phyloP scores from a whole-genome alignment of 1,284 basidiomycete species.

The Microstroma glucosiphilum region DNA sequence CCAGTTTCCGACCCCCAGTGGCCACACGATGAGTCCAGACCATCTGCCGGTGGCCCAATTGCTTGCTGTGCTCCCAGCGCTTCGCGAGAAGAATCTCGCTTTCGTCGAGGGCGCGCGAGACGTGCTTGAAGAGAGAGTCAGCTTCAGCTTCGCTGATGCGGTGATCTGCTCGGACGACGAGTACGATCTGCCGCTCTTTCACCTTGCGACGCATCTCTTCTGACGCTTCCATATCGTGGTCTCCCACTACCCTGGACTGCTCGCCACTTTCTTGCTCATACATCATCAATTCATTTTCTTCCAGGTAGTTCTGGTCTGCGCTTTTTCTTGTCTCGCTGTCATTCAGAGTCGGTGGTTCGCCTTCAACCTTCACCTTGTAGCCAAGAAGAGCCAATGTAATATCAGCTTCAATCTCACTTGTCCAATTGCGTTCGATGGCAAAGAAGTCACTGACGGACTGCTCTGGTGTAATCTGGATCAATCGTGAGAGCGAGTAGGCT shows the following conservation, averaged over 20 bases:
- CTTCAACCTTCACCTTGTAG: slow-evolving; percentile 20
- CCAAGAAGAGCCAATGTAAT: slow-evolving; percentile 32
- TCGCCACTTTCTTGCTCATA: slow-evolving; percentile 7
- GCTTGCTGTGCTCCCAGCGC: slow-evolving; percentile 11
- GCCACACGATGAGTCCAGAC: slow-evolving; percentile 25
- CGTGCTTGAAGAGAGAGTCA: slow-evolving; percentile 25
- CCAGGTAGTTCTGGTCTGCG: background rate
- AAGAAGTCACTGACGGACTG: slow-evolving; percentile 42
- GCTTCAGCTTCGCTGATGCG: slow-evolving; percentile 24
- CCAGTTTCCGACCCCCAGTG: slow-evolving; percentile 32
- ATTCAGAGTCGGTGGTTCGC: background rate
- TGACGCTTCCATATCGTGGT: background rate
- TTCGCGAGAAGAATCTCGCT: slow-evolving; percentile 17
- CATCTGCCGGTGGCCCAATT: slow-evolving; percentile 21
- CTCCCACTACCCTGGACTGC: background rate
- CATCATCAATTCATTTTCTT: background rate
- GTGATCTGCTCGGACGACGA: slow-evolving; percentile 29
- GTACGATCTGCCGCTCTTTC: slow-evolving; percentile 31
- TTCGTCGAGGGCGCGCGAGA: slow-evolving; percentile 19
- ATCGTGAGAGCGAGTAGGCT: slow-evolving; percentile 44
- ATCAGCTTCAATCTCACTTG: slow-evolving; percentile 35
- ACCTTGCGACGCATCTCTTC: slow-evolving; percentile 8
- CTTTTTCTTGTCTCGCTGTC: background rate
- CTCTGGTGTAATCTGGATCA: slow-evolving; percentile 40
- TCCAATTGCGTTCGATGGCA: slow-evolving; percentile 33